Base-by-base conservation (phyloP, 2,329 filamentous ascomycete species). In the Aureobasidium sp. region DNA sequence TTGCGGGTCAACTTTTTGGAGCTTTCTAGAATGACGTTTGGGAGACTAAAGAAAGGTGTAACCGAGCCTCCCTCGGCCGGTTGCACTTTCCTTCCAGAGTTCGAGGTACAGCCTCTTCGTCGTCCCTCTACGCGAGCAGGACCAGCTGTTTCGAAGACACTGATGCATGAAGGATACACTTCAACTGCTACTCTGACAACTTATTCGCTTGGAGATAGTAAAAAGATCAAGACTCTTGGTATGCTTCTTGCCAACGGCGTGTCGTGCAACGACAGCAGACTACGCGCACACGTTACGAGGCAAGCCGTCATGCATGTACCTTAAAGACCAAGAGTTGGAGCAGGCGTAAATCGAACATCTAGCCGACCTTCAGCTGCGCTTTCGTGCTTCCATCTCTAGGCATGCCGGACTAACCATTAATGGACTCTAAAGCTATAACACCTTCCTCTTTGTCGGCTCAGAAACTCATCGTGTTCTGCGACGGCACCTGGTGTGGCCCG, bases 401-500 rank as follows among this genome's bases (percentile, higher is more conserved):
- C 11, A 34, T 5, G 11, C 31, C 34, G 3, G 11, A 39, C 2
- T 4, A 7, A 20, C 8, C 20, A 27, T 34, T 12, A 5, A 56
- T 56, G 52, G 17, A 9, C 14, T 44, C 20, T 2, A 44, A 36
- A 25, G 27, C 34, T n/a, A n/a, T 44, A 22, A 5, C 6, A 7
- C 44, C 20, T 3, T 29, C 37, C 6, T 27, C 37, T 44, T 22
- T 12, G 4, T 22, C 39, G 12, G 20, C 36, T 0, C 22, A 51
- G 6, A 41, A 37, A n/a, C 57, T 61, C 12, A 15, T 62, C 15
- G 11, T 62, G 15, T 55, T 62, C 45, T 64, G 45, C 55, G 64
- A 66, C 27, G 63, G 64, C 14, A 64, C 64, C 17, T 62, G 64
- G 1, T 71, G 71, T 14, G 72, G 72, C 8, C 67, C 71, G 36